Base-by-base conservation (phyloP, 2,329 filamentous ascomycete genomes). In the Fusarium lateritium region DNA sequence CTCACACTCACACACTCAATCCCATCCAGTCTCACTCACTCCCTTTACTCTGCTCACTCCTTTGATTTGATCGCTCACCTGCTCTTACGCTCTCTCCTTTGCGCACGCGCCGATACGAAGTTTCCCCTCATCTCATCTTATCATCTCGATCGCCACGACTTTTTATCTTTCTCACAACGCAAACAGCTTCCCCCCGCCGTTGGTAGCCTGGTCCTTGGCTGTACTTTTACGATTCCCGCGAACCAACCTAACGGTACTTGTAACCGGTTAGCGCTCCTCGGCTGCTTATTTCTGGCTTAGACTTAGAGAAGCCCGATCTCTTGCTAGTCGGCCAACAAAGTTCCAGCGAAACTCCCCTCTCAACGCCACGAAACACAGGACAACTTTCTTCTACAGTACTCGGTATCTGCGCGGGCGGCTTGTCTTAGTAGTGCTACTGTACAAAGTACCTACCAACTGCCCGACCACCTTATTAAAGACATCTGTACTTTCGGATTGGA, bases 281-380 rank as follows among this genome's bases (percentile, higher is more conserved):
- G 64, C 70, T 62, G 52, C 55, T 68, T 71, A 62, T 69, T 73
- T 72, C 62, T 68, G 63, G 50, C 55, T 65, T 56, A 24, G 19
- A 24, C 24, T 24, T 24, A 55, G 44, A 56, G 31, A 43, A 56
- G 56, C 54, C 62, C 56, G 71, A 57, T 38, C 61, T 62, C 31
- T 40, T 54, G 11, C 49, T 70, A 65, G 65, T 62, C 56, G 62
- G 46, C 72, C 70, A 71, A 63, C 72, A 74, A 70, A 71, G 67
- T 68, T 72, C 64, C 61, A 56, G 31, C 33, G 69, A 57, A 61
- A 47, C 58, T 67, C 67, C 68, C 59, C 62, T 69, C 70, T 73
- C 68, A 65, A 74, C 73, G 73, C 73, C 70, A 75, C 71, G 71
- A 70, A 70, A 59, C 55, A 60, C 45, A 59, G 49, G 50, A 59